Evolutionary conservation across 2,329 filamentous ascomycete species (phyloP), one percentile per base, ranked within the genome.

Genomic region (Decorospora gaudefroyi): DNA sequence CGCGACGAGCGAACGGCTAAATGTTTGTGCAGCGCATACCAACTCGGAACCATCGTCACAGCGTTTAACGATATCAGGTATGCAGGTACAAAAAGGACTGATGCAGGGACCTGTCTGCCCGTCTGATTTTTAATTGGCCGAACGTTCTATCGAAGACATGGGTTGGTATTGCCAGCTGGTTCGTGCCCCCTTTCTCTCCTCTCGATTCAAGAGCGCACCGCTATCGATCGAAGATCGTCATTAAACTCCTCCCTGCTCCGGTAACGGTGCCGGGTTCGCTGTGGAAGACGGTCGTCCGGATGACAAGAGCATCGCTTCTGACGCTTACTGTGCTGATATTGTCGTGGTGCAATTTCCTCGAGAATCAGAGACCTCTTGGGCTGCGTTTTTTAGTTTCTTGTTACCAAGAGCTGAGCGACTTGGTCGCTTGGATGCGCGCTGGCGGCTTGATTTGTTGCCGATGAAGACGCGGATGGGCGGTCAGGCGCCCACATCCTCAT

Each of bases 11-110:
- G 46, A 55, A 54, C 47, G 51, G 49, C 53, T 50, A 34, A 53
- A 48, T 51, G n/a, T 30, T 48, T 51, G 47, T 49, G 49, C 49
- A 47, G 27, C 45, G 48, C 41, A 41, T n/a, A n/a, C n/a, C 49
- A 39, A 53, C 37, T 38, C 46, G 41, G 42, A 53, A 50, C 49
- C 46, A 53, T 51, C 46, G 44, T 29, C 51, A 29, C 46, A 43
- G 49, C 46, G 39, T 36, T 18, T 23, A 42, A 36, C 38, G 40
- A 33, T 27, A 23, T 23, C n/a, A n/a, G n/a, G n/a, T n/a, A 61
- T 55, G 58, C 56, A 61, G 58, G 58, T 58, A 61, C 58, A 48
- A 33, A 46, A 46, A 31, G 52, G 51, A 41, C 40, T 37, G 40
- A n/a, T 42, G 45, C 48, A 30, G 23, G 42, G 42, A 22, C 15